phyloP scores from a whole-genome alignment of 2,329 filamentous ascomycete species.

The Colletotrichum paranaense region DNA sequence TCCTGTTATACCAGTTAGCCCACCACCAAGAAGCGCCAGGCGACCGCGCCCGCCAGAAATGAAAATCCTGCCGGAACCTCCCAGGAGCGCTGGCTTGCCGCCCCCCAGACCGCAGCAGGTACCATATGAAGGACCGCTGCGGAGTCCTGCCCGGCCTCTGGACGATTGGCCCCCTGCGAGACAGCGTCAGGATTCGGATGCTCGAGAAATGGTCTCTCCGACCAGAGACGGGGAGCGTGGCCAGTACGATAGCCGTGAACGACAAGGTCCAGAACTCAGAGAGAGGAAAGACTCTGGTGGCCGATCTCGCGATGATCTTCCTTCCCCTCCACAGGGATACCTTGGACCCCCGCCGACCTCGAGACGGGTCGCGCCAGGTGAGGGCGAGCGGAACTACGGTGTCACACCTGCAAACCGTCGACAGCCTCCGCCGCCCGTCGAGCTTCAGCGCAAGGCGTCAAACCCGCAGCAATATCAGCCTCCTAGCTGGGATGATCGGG shows the following conservation, averaged over 20 bases:
- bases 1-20: background rate
- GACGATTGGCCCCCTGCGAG: constrained; percentile 5
- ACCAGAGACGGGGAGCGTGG: background rate
- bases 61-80: constrained; percentile 3
- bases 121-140: constrained; percentile 23
- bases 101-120: constrained; percentile 22
- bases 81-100: background rate
- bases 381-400: constrained; percentile 33
- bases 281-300: background rate
- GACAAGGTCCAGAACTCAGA: background rate
- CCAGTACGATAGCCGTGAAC: background rate
- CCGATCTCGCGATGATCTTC: background rate
- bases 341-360: constrained; percentile 23
- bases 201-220: constrained; percentile 1
- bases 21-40: constrained; percentile 33
- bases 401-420: constrained; percentile 34
- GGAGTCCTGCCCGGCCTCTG: constrained; percentile 1
- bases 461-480: constrained; percentile 13
- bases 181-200: constrained; percentile 7
- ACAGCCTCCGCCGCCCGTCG: constrained; percentile 26
- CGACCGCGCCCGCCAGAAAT: constrained; percentile 31
- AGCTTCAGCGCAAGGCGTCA: constrained; percentile 30
- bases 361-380: constrained; percentile 17
- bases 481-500: constrained; percentile 18
- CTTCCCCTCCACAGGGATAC: constrained; percentile 16